Base-by-base conservation (phyloP, 2,329 filamentous ascomycete genomes). In the Diaporthe humulicola region DNA sequence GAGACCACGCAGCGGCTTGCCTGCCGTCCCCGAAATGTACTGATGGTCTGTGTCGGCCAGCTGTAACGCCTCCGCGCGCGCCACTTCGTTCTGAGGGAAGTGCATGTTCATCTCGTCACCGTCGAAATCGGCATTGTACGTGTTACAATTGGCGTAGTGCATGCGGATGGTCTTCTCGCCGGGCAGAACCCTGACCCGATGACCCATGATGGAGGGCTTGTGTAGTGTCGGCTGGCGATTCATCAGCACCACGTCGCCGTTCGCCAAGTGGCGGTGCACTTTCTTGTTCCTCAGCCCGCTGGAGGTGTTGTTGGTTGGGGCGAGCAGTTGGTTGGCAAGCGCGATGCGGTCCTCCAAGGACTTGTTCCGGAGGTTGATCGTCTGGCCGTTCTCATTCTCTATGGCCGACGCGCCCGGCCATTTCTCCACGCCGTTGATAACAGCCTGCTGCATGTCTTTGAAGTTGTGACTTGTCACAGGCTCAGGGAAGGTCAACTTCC, bases 71-170 rank as follows among this genome's bases (percentile, higher is more conserved):
- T 99, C 97, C 2, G 96, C 94, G 79, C 97, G 90, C 22, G 97
- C 97, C 77, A 98, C 89, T 82, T 98, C 97, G 79, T 98, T 98
- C 80, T 99, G 97, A 1, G 97, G 97, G 81, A 99, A 98, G 85
- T 99, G 97, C 96, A 99, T 97, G 84, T 99, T 99, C 97, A 99
- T 99, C 84, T 99, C 97, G 82, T 99, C 97, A 83, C 97, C 97
- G 81, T 99, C 97, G 81, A 99, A 99, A 88, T 99, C 97, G 42
- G 97, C 97, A 80, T 99, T 99, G 88, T 99, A 99, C 0, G 97
- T 98, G 81, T 99, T 99, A 84, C 97, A 98, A 83, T 99, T 99
- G 80, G 97, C 96, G 85, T 99, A 99, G 87, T 99, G 97, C 96
- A 99, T 98, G 78, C 97, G 95, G 82, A 99, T 96, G 0, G 97